phyloP scores from a whole-genome alignment of 108 stramenopile species.

The Pseudonitzschia pungens region DNA sequence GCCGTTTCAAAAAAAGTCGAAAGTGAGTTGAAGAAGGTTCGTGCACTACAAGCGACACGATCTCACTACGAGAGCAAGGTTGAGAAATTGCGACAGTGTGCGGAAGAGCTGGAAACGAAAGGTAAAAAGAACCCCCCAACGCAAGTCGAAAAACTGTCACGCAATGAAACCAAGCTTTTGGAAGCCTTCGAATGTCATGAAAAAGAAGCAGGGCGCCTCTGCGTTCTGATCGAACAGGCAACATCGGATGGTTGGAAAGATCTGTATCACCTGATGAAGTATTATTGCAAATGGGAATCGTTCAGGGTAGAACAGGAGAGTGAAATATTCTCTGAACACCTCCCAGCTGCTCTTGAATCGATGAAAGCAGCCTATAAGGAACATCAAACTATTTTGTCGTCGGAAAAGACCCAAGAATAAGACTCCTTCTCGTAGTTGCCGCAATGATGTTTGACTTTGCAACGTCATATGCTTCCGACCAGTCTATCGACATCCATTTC shows the following conservation, averaged over 20 bases:
- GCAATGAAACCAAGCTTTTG: slow-evolving; percentile 36
- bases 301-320: slow-evolving; percentile 15
- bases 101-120: slow-evolving; percentile 23
- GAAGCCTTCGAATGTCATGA: slow-evolving; percentile 21
- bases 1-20: slow-evolving; percentile 24
- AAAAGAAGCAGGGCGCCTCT: slow-evolving; percentile 6
- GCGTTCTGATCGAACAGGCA: slow-evolving; percentile 29
- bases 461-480: no score
- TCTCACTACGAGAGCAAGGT: slow-evolving; percentile 38
- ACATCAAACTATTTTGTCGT: background rate
- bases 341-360: slow-evolving; percentile 12
- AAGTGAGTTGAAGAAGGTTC: slow-evolving; percentile 20
- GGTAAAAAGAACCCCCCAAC: slow-evolving; percentile 17
- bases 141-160: slow-evolving; percentile 20
- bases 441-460: no score
- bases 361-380: slow-evolving; percentile 28
- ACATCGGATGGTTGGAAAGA: slow-evolving; percentile 33
- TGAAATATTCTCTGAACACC: background rate
- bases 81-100: slow-evolving; percentile 17
- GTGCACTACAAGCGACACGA: slow-evolving; percentile 13
- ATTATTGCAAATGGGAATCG: slow-evolving; percentile 8
- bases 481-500: no score
- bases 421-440: background rate
- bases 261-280: slow-evolving; percentile 15
- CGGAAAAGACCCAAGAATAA: slow-evolving; percentile 4